These are phyloP conservation scores for Isatis tinctoria DNA, from an alignment of 345 rosid species.

Conservation along the genomic window DNA sequence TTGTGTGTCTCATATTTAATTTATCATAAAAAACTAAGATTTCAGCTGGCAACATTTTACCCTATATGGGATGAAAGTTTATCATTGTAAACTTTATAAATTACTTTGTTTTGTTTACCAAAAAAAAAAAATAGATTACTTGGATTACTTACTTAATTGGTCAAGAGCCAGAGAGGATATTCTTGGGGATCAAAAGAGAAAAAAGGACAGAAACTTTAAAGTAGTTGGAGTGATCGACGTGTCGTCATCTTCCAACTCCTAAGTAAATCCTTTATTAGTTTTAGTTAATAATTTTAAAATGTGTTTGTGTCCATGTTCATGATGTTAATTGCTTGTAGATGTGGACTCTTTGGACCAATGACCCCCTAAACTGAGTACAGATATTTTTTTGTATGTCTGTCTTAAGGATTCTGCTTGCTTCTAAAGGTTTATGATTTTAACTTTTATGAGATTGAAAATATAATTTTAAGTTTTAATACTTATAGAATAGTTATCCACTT, in stretches of 20 bases:
- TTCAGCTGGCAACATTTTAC: not conserved
- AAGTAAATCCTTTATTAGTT: slow-evolving; percentile 11
- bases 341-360: slow-evolving; percentile 18
- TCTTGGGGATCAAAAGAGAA: slow-evolving; percentile 19
- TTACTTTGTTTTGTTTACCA: no score
- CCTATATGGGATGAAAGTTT: not conserved
- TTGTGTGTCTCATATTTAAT: not conserved
- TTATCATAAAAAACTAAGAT: not conserved
- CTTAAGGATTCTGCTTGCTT: slow-evolving; percentile 5
- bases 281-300: slow-evolving; percentile 2
- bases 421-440: not conserved
- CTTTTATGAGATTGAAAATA: not conserved
- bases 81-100: no score
- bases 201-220: slow-evolving; percentile 2
- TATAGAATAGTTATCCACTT: not conserved
- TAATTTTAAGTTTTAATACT: not conserved
- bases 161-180: slow-evolving; percentile 13
- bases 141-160: not conserved
- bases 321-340: slow-evolving; percentile 23
- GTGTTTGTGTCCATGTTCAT: not conserved
- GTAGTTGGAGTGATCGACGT: slow-evolving; percentile 11
- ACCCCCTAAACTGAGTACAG: not conserved
- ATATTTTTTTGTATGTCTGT: not conserved
- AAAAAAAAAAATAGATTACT: no score
- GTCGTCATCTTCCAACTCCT: slow-evolving; percentile 16